Evolutionary conservation across 1,284 basidiomycete genomes (phyloP).

Genomic region (Cryptococcus deneoformans): DNA sequence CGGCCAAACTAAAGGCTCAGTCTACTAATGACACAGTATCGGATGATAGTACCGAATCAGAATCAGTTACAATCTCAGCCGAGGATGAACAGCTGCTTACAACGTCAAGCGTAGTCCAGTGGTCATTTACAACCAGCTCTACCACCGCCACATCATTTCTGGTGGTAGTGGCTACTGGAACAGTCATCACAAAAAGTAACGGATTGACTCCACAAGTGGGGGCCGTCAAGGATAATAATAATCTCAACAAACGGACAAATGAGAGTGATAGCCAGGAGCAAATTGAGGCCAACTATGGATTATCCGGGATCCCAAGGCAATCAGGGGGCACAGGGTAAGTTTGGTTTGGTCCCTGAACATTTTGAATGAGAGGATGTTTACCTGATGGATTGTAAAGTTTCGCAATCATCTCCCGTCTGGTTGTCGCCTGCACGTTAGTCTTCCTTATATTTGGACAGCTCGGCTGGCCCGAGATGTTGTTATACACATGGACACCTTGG

Average conservation of each 20-base stretch:
- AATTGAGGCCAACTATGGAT: conserved; percentile 13
- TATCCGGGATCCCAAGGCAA: conserved; percentile 22
- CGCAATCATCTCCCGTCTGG: conserved; percentile 13
- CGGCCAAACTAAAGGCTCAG: not conserved
- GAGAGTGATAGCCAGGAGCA: not conserved
- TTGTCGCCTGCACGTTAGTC: conserved; percentile 8
- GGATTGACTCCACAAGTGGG: not conserved
- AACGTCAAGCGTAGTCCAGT: not conserved
- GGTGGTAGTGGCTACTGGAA: not conserved
- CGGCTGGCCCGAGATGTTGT: conserved; percentile 26
- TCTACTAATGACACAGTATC: not conserved
- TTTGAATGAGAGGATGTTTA: not conserved
- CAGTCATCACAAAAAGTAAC: not conserved
- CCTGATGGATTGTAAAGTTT: conserved; percentile 7
- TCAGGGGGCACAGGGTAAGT: conserved; percentile 27
- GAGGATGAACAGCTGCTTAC: not conserved
- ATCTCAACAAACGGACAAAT: not conserved
- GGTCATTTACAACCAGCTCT: not conserved
- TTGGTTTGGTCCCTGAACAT: not conserved
- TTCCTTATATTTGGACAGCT: conserved; percentile 20
- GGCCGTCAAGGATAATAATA: not conserved
- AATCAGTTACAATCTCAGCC: not conserved
- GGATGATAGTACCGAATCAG: not conserved
- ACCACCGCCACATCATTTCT: not conserved
- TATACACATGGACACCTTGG: conserved; percentile 22